These are phyloP conservation scores for Neoboletus brunneissimus DNA, from an alignment of 768 basidiomycete genomes.

Conservation along the genomic window DNA sequence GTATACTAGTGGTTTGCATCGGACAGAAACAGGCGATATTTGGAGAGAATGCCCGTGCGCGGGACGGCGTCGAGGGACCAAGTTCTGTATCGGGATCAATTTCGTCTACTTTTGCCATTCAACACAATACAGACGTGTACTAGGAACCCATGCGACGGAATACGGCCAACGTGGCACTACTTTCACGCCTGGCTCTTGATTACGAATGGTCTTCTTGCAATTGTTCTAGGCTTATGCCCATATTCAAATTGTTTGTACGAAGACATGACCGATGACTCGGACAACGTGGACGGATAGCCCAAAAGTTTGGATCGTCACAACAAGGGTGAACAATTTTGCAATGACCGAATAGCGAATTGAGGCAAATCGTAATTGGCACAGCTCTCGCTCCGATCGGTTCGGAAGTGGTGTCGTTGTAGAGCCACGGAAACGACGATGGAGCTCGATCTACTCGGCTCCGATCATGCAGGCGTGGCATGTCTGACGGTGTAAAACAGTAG, in stretches of 20 bases:
- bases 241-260: background rate
- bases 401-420: too few species aligned
- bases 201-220: background rate
- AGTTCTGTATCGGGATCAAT: background rate
- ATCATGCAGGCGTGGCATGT: too few species aligned
- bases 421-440: too few species aligned
- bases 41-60: too few species aligned
- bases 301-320: background rate
- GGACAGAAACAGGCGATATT: background rate
- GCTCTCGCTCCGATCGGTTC: too few species aligned
- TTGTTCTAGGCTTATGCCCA: background rate
- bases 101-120: background rate
- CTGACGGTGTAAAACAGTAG: too few species aligned
- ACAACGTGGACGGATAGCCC: background rate
- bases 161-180: background rate
- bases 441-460: too few species aligned
- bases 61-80: too few species aligned
- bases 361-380: too few species aligned
- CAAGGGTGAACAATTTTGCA: too few species aligned
- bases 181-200: background rate
- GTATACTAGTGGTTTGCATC: background rate
- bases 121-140: background rate
- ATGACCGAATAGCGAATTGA: too few species aligned
- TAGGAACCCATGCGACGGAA: background rate
- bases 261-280: background rate